phyloP scores from a whole-genome alignment of 805 yeast genomes.

The Metschnikowia orientalis region DNA sequence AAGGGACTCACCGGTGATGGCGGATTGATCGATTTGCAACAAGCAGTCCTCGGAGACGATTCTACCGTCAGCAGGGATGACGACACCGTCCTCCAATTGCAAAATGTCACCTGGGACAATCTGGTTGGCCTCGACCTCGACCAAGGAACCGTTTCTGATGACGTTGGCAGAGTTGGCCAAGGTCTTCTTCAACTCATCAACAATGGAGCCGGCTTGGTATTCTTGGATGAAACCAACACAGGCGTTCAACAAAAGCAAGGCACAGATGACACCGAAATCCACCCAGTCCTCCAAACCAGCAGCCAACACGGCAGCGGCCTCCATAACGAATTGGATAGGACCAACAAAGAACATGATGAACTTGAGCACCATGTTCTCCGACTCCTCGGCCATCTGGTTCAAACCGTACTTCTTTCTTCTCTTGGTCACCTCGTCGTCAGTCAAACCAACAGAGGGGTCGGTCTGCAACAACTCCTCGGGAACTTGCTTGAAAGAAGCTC shows the following conservation, averaged over 20 bases:
- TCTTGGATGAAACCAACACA: conserved; percentile 95
- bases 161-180: conserved; percentile 85
- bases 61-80: conserved; percentile 91
- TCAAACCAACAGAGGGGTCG: conserved; percentile 72
- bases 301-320: conserved; percentile 91
- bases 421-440: conserved; percentile 69
- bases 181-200: conserved; percentile 92
- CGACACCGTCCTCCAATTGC: conserved; percentile 89
- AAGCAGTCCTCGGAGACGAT: conserved; percentile 78
- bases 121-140: conserved; percentile 76
- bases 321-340: conserved; percentile 96
- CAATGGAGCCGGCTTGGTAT: conserved; percentile 97
- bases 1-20: conserved; percentile 94
- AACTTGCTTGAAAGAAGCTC: conserved; percentile 55
- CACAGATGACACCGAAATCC: conserved; percentile 96
- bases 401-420: conserved; percentile 90
- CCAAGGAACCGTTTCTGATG: conserved; percentile 73
- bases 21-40: conserved; percentile 93
- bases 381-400: conserved; percentile 87
- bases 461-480: conserved; percentile 85
- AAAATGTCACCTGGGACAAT: conserved; percentile 94
- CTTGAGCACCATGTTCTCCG: conserved; percentile 73
- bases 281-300: conserved; percentile 98
- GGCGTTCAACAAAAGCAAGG: conserved; percentile 80
- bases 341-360: conserved; percentile 86